phyloP scores from a whole-genome alignment of 208 protist species.

The Phytomonas sp. region DNA sequence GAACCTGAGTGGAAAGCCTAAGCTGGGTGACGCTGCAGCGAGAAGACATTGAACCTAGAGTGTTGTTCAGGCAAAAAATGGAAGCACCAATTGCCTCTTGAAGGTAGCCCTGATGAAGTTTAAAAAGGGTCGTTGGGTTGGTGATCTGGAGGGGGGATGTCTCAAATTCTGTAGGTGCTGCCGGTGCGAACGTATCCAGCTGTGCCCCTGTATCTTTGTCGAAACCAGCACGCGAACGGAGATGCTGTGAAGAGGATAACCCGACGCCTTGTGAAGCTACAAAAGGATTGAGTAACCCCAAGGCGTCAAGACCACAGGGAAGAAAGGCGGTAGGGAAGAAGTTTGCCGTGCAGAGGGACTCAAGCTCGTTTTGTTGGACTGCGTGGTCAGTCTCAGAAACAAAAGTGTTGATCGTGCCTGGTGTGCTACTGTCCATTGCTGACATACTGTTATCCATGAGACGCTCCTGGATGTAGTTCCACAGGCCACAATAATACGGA shows the following conservation, averaged over 20 bases:
- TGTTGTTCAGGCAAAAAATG: not conserved
- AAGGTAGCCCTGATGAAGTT: constrained; percentile 39
- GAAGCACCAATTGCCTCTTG: constrained; percentile 13
- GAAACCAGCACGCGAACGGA: not conserved
- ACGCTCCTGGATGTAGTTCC: constrained; percentile 23
- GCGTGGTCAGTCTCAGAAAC: not conserved
- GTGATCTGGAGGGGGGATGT: not conserved
- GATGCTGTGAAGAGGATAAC: not conserved
- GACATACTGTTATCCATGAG: not conserved
- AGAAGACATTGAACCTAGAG: not conserved
- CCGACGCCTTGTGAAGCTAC: constrained; percentile 28
- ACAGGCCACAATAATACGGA: constrained; percentile 63
- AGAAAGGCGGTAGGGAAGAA: constrained; percentile 63
- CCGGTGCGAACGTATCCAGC: not conserved
- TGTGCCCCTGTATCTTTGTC: not conserved
- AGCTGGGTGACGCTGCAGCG: not conserved
- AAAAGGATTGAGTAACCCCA: constrained; percentile 41
- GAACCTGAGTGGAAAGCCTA: not conserved
- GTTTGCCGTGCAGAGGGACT: constrained; percentile 34
- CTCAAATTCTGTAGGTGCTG: not conserved
- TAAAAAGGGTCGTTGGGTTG: constrained; percentile 3
- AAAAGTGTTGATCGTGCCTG: not conserved
- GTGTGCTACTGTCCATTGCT: not conserved
- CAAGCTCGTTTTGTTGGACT: not conserved
- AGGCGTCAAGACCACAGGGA: constrained; percentile 51